Percentiles rank a stretch among this genome's conserved stretches.
Evolutionary conservation across 768 basidiomycete species (phyloP).

Genomic region (Neoboletus subvelutipes): DNA sequence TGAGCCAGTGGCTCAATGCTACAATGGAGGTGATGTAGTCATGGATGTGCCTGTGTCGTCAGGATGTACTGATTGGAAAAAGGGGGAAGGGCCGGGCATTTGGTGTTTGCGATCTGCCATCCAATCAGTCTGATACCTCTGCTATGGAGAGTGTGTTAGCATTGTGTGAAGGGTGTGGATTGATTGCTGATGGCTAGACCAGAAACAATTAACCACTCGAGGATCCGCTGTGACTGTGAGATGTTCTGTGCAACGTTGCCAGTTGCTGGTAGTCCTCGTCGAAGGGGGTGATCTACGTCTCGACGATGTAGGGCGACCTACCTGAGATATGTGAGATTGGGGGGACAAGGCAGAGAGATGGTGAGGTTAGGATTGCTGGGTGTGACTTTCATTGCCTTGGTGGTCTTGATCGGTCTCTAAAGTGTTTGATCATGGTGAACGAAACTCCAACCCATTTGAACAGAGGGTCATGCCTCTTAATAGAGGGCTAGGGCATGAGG

Average conservation of each 20-base stretch:
- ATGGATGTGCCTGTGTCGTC: not conserved
- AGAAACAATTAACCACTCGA: no score
- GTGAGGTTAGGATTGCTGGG: not conserved
- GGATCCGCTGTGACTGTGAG: not conserved
- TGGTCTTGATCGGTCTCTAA: not conserved
- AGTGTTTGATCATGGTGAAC: no score
- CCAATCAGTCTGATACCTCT: not conserved
- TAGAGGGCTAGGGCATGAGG: no score
- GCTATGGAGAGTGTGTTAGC: no score
- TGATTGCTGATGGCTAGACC: no score
- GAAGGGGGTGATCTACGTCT: not conserved
- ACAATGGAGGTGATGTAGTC: no score
- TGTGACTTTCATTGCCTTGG: not conserved
- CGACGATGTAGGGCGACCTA: not conserved
- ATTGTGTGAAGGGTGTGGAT: no score
- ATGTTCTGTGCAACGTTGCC: not conserved
- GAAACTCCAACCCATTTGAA: no score
- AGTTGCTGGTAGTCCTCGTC: not conserved
- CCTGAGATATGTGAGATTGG: no score
- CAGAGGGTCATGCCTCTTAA: no score
- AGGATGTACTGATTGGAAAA: constrained; percentile 9
- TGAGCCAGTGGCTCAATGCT: no score
- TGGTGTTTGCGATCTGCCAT: not conserved
- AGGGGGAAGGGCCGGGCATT: no score
- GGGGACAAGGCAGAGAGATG: not conserved